A percentile compares a stretch with the other conserved stretches of the same genome.
phyloP scores from a whole-genome alignment of 2,329 filamentous ascomycete genomes.

The Cladosporium sphaerospermum region DNA sequence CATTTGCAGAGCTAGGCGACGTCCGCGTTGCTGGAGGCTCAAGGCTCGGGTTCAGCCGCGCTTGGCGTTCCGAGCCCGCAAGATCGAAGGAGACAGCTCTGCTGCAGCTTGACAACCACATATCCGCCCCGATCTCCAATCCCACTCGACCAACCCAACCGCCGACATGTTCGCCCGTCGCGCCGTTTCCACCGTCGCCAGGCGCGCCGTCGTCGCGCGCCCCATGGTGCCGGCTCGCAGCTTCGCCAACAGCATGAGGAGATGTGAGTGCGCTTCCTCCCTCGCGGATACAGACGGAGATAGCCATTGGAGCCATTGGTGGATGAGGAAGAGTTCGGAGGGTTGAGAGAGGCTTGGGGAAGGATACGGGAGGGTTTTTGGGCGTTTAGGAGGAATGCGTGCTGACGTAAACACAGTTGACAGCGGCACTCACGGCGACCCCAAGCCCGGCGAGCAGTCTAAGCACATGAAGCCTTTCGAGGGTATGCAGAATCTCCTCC shows the following conservation, averaged over 20 bases:
- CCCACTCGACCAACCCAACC: slow-evolving; percentile 15
- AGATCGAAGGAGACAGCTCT: too few species aligned
- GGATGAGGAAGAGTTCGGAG: background rate
- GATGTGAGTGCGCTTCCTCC: slow-evolving; percentile 35
- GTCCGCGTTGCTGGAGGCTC: background rate
- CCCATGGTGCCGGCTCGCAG: slow-evolving; percentile 36
- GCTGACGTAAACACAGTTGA: slow-evolving; percentile 18
- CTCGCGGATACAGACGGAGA: background rate
- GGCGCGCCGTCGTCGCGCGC: slow-evolving; percentile 37
- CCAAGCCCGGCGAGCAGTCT: slow-evolving; percentile 32
- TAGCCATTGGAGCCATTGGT: background rate
- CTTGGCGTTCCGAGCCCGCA: too few species aligned
- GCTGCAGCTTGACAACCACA: background rate
- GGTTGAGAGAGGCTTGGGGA: background rate
- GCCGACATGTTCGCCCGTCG: slow-evolving; percentile 42
- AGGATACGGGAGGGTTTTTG: slow-evolving; percentile 13
- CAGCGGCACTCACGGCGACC: slow-evolving; percentile 20
- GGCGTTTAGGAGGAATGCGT: slow-evolving; percentile 23
- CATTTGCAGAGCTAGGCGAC: background rate
- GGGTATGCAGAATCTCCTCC: slow-evolving; percentile 29
- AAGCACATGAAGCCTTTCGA: slow-evolving; percentile 41
- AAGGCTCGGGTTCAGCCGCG: background rate
- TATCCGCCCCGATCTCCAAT: background rate
- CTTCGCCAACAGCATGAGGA: slow-evolving; percentile 40
- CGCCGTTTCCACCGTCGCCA: slow-evolving; percentile 42